These are phyloP conservation scores for Chalaropsis ovoidea DNA, from an alignment of 2,329 filamentous ascomycete species.

Conservation along the genomic window DNA sequence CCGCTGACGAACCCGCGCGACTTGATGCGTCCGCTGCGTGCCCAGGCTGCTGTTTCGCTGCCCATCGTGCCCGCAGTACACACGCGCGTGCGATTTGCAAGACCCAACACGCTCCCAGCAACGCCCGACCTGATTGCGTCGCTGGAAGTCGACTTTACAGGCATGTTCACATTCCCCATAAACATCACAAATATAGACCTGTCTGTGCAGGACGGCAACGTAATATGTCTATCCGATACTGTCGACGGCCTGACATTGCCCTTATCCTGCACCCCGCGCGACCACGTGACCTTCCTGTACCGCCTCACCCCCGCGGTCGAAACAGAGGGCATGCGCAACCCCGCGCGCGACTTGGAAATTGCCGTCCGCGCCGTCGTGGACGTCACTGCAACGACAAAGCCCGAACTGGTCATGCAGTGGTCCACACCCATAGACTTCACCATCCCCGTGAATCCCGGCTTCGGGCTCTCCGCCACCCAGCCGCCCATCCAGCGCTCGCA, in stretches of 20 bases:
- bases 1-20: conserved; percentile 55
- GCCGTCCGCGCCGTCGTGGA: conserved; percentile 51
- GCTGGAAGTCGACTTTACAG: conserved; percentile 63
- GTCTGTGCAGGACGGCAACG: conserved; percentile 46
- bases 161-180: conserved; percentile 58
- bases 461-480: conserved; percentile 44
- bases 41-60: conserved; percentile 52
- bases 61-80: conserved; percentile 60
- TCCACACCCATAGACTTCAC: conserved; percentile 60
- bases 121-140: conserved; percentile 56
- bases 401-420: conserved; percentile 56
- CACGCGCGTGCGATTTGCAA: conserved; percentile 61
- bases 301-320: conserved; percentile 46
- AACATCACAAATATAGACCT: conserved; percentile 50
- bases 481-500: conserved; percentile 52
- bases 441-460: conserved; percentile 52
- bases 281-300: conserved; percentile 68
- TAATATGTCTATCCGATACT: conserved; percentile 30
- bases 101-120: conserved; percentile 48
- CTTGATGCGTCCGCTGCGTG: conserved; percentile 52
- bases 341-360: conserved; percentile 47
- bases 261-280: conserved; percentile 55
- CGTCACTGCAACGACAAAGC: conserved; percentile 47
- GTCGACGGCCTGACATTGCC: conserved; percentile 46
- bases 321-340: conserved; percentile 39